Conservation (phyloP, 345 rosid species). For the Cardamine chenopodiifolia region DNA sequence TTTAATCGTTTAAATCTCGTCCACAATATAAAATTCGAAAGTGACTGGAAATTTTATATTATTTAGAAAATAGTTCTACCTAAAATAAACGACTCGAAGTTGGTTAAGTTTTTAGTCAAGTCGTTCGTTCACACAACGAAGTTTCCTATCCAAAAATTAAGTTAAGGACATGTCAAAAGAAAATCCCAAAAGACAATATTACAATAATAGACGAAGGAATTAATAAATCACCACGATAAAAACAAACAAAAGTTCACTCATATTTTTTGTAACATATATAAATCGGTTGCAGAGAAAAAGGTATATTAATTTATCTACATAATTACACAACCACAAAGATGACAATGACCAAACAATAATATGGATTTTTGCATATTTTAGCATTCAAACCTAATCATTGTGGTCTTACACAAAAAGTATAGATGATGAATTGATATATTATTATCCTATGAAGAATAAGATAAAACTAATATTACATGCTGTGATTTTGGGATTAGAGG, state of each 20-base stretch:
- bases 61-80: background rate
- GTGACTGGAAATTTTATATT: background rate
- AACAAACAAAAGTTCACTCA: too few species aligned
- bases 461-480: too few species aligned
- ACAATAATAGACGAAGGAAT: too few species aligned
- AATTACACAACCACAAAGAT: too few species aligned
- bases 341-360: background rate
- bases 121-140: background rate
- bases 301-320: too few species aligned
- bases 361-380: background rate
- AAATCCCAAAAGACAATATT: background rate
- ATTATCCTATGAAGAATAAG: too few species aligned
- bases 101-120: background rate
- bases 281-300: background rate
- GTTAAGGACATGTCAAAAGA: too few species aligned
- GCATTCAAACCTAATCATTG: background rate
- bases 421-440: too few species aligned
- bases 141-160: background rate
- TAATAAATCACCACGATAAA: background rate
- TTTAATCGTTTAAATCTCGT: background rate
- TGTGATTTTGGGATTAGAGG: too few species aligned
- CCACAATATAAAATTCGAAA: background rate
- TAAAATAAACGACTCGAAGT: too few species aligned
- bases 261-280: too few species aligned
- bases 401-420: background rate